Percentiles rank a stretch among this genome's conserved stretches.
phyloP scores from a whole-genome alignment of 2,329 filamentous ascomycete genomes.

The Apiospora sp. region DNA sequence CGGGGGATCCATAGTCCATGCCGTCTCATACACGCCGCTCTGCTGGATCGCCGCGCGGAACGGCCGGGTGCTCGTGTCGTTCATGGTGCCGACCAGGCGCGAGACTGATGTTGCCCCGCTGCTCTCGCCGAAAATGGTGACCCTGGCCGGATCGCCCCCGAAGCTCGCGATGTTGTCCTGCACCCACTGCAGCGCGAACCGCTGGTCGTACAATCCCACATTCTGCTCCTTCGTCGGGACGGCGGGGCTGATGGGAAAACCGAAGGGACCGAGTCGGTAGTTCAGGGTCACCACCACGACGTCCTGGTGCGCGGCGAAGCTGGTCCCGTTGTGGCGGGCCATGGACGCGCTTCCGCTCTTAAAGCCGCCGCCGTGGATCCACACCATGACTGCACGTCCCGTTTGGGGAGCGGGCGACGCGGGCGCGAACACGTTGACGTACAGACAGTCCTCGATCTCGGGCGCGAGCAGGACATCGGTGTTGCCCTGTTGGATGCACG shows the following conservation, averaged over 20 bases:
- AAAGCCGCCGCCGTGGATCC: conserved; percentile 56
- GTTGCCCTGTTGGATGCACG: conserved; percentile 60
- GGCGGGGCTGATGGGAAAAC: conserved; percentile 57
- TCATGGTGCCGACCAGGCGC: conserved; percentile 49
- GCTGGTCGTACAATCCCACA: conserved; percentile 59
- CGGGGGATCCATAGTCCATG: conserved; percentile 31
- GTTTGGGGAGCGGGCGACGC: conserved; percentile 39
- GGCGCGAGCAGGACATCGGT: conserved; percentile 33
- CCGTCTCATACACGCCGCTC: conserved; percentile 29
- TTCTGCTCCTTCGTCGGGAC: conserved; percentile 61
- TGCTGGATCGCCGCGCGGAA: conserved; percentile 52
- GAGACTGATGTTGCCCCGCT: conserved; percentile 47
- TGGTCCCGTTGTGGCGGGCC: not conserved
- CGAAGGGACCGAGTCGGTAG: conserved; percentile 53
- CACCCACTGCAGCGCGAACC: conserved; percentile 60
- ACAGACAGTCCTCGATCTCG: conserved; percentile 59
- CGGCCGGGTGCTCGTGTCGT: conserved; percentile 50
- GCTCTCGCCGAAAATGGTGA: conserved; percentile 62
- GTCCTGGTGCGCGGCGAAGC: conserved; percentile 57
- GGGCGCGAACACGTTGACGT: conserved; percentile 62
- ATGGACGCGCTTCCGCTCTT: conserved; percentile 47
- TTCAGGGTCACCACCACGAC: conserved; percentile 41
- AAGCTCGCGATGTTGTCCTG: conserved; percentile 59
- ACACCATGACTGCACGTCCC: conserved; percentile 53
- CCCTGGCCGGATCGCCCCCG: conserved; percentile 57